Base-by-base conservation (phyloP, 768 basidiomycete genomes). In the Hygrocybe coccinea region DNA sequence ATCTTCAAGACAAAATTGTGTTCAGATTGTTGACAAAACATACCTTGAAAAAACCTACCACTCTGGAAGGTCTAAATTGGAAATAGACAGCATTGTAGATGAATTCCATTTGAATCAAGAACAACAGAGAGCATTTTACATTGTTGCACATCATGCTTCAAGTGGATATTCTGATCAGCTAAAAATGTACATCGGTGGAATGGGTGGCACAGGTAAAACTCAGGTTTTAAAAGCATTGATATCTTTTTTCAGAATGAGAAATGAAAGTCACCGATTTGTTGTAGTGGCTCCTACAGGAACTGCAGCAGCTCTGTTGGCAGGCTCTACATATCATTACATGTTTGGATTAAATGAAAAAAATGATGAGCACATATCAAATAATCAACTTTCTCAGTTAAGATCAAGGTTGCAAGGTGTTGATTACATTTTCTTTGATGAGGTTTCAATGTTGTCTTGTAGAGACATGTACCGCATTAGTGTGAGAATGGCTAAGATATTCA, bases 391-490 rank as follows among this genome's bases (percentile, higher is more conserved):
- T n/a, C 50, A 59, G 29, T 36, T 63, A 0, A 58, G 15, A 58
- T 48, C 25, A 43, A 33, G 58, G 8, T 29, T 29, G 29, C 29
- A 29, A 29, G 29, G 29, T 19, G 55, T 64, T 3, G 15, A 56
- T 17, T 71, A 3, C 72, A 73, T 62, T 51, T 77, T 0, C 74
- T 76, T 29, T 29, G 29, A 29, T 29, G 29, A 29, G 52, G 64
- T 76, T 0, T 76, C 74, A 0, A 78, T 78, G 77, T 37, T 76
- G 0, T 65, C 66, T 1, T 71, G 70, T 48, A 15, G 48, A 12
- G 67, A 69, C 29, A 37, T 75, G 35, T 69, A 70, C 52, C 52
- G 50, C 1, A 74, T 75, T 1, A 64, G 64, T 58, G 57, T 58
- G 1, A 59, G 59, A n/a, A 56, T 73, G n/a, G 56, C 62, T 14